Evolutionary conservation across 805 yeast species (phyloP), one percentile per base, ranked within the genome.

Genomic region (Blastobotrys chiropterorum): DNA sequence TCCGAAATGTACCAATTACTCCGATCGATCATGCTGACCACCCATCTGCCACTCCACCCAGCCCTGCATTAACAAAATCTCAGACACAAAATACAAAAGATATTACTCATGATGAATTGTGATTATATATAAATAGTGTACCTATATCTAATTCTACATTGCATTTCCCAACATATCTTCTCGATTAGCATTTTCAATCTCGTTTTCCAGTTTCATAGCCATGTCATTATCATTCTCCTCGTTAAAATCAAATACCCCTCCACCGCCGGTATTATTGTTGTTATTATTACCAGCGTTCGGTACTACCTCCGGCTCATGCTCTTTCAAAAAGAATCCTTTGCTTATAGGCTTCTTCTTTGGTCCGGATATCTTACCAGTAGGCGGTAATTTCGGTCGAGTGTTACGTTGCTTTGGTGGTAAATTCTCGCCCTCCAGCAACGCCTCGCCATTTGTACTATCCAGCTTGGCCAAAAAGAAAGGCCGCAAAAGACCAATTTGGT

Each of bases 351-450:
- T 56, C 70, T 83, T 88, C 69, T 88, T 89, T 3, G 79, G 69
- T 0, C 80, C 77, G 3, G 85, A 69, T 38, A 90, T 86, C 67
- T 85, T 89, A 38, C 97, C 97, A 30, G 88, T 86, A 4, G 97
- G 96, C 11, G 97, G 96, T 48, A 94, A 71, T 61, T 90, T 83
- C 1, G 96, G 85, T 58, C 90, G 75, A 26, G 77, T 76, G 55
- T 83, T 82, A 52, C 90, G 76, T 59, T 82, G 86, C 62, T 87
- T 89, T 52, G 83, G 81, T 0, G 96, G 90, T 59, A 88, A 73
- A 51, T 86, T 90, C 15, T 87, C 96, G 61, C 90, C 97, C 63
- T 90, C 97, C 47, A 85, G 52, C 30, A 69, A 52, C 15, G 55
- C 34, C 5, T 63, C 68, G 7, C 57, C 53, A 20, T 15, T 34